phyloP scores from a whole-genome alignment of 306 rosid genomes.

The Vigna nakashimae region DNA sequence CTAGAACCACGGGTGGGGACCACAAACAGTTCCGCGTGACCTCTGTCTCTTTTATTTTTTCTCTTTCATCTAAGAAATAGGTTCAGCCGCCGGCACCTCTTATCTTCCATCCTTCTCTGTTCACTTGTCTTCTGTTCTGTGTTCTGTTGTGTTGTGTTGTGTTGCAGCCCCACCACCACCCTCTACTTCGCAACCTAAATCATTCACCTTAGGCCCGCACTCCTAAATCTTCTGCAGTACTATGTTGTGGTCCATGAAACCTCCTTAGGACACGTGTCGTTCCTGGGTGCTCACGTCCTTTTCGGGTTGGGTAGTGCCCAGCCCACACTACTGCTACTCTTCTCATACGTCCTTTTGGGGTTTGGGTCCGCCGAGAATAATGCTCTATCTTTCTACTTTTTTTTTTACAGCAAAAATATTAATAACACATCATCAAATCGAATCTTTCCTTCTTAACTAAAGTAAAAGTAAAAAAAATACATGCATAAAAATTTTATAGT shows the following conservation, averaged over 20 bases:
- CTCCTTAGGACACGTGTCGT: conserved; percentile 40
- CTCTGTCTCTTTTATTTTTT: neutral
- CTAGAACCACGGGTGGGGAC: neutral
- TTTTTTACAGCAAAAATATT: too few species aligned
- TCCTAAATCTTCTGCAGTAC: conserved; percentile 36
- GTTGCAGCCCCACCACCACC: neutral
- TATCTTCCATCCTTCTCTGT: too few species aligned
- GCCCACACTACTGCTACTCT: conserved; percentile 41
- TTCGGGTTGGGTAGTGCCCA: conserved; percentile 43
- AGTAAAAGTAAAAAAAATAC: too few species aligned
- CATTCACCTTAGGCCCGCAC: conserved; percentile 41
- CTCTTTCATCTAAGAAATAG: neutral
- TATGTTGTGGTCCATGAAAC: conserved; percentile 55
- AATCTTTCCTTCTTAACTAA: too few species aligned
- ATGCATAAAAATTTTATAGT: too few species aligned
- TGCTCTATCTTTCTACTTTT: too few species aligned
- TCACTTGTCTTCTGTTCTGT: too few species aligned
- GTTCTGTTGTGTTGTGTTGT: neutral
- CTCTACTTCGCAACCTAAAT: conserved; percentile 1
- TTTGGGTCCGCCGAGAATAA: neutral
- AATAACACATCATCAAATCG: too few species aligned
- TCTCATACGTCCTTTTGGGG: conserved; percentile 20
- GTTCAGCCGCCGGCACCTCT: conserved; percentile 46
- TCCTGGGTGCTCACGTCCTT: conserved; percentile 48
- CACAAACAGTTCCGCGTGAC: conserved; percentile 44